These are phyloP conservation scores for Colletotrichum sp. DNA, from an alignment of 2,329 filamentous ascomycete species.

Conservation along the genomic window DNA sequence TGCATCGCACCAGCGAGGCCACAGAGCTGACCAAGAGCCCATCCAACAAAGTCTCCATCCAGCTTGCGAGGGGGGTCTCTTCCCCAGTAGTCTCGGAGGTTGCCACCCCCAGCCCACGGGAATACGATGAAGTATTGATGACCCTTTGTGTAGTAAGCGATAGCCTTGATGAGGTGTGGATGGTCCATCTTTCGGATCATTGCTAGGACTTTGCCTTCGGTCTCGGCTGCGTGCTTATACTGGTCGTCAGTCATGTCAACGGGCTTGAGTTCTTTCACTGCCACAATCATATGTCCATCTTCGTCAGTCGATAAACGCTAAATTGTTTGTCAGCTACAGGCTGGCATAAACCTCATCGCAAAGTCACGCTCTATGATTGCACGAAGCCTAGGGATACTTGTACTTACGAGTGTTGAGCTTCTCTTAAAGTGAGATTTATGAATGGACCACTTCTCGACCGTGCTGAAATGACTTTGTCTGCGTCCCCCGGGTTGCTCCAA, in stretches of 20 bases:
- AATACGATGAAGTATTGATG: neutral
- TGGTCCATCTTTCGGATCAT: neutral
- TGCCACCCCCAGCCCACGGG: slow-evolving; percentile 1
- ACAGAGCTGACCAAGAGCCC: neutral
- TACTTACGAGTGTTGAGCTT: neutral
- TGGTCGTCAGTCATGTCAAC: no score
- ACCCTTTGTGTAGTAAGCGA: neutral
- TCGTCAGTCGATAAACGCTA: neutral
- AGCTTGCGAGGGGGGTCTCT: neutral
- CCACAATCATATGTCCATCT: neutral
- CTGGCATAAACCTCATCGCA: no score
- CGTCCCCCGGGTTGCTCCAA: neutral
- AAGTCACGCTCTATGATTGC: no score
- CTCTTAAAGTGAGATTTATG: neutral
- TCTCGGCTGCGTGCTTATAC: neutral
- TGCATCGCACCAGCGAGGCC: neutral
- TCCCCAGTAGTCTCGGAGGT: slow-evolving; percentile 1
- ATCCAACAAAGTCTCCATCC: neutral
- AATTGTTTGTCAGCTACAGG: neutral
- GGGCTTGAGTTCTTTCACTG: no score
- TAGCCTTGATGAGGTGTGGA: neutral
- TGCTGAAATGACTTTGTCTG: neutral
- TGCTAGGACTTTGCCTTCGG: neutral
- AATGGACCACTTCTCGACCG: neutral
- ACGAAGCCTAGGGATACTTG: no score